Conservation (phyloP, 768 basidiomycete species). For the Pisolithus microcarpus region DNA sequence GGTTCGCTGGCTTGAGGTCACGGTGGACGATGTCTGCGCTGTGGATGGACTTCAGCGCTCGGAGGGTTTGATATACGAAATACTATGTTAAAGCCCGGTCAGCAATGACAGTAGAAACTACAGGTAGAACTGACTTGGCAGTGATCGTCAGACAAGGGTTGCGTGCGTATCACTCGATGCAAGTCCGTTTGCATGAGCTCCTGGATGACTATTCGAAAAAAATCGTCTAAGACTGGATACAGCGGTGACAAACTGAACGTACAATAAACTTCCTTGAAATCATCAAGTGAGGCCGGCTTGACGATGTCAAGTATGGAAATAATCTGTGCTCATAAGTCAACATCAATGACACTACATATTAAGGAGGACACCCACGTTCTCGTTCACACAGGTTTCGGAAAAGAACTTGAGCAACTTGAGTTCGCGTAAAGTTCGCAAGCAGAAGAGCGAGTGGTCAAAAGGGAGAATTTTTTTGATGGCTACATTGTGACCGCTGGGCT, state of each 20-base stretch:
- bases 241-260: constrained; percentile 13
- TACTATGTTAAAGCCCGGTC: constrained; percentile 38
- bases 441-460: constrained; percentile 91
- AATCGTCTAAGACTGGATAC: constrained; percentile 3
- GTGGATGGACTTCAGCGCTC: constrained; percentile 85
- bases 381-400: constrained; percentile 71
- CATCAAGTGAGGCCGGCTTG: constrained; percentile 65
- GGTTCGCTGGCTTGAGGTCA: constrained; percentile 81
- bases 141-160: constrained; percentile 86
- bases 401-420: constrained; percentile 86
- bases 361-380: constrained; percentile 45
- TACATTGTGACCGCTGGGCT: constrained; percentile 73
- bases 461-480: constrained; percentile 96
- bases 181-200: constrained; percentile 89
- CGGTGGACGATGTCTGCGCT: constrained; percentile 76
- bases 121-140: constrained; percentile 46
- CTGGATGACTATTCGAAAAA: constrained; percentile 51
- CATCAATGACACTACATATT: too few species aligned
- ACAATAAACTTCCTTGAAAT: constrained; percentile 88
- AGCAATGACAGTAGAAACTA: not conserved
- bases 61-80: constrained; percentile 77
- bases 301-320: constrained; percentile 90
- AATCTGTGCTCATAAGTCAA: constrained; percentile 43
- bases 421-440: constrained; percentile 82
- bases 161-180: constrained; percentile 87